Evolutionary conservation across 2,329 filamentous ascomycete species (phyloP).

Genomic region (Alternaria gaisen): DNA sequence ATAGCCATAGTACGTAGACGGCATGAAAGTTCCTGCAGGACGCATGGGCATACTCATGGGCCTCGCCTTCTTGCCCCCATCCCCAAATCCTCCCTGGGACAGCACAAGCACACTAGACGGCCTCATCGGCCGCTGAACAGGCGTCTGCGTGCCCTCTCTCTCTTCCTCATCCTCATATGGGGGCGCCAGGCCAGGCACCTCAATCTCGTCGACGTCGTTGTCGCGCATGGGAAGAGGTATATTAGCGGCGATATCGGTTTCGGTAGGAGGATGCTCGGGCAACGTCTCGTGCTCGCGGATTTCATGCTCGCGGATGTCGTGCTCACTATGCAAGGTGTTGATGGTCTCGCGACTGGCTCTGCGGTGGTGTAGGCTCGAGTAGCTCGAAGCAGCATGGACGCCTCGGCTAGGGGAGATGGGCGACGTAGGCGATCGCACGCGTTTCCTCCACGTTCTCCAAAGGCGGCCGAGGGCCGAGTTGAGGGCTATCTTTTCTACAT

Average conservation of each 20-base stretch:
- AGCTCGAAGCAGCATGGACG: slow-evolving; percentile 39
- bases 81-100: slow-evolving; percentile 30
- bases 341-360: slow-evolving; percentile 41
- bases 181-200: slow-evolving; percentile 74
- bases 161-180: slow-evolving; percentile 66
- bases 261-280: slow-evolving; percentile 55
- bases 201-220: slow-evolving; percentile 80
- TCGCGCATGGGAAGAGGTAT: slow-evolving; percentile 74
- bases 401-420: slow-evolving; percentile 36
- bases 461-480: slow-evolving; percentile 87
- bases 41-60: slow-evolving; percentile 46
- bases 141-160: slow-evolving; percentile 35
- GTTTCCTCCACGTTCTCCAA: slow-evolving; percentile 96
- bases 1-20: slow-evolving; percentile 11
- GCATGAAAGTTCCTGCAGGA: slow-evolving; percentile 27
- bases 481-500: slow-evolving; percentile 92
- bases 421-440: slow-evolving; percentile 63
- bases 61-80: slow-evolving; percentile 31
- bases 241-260: slow-evolving; percentile 61
- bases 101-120: slow-evolving; percentile 45
- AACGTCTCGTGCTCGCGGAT: slow-evolving; percentile 34
- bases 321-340: slow-evolving; percentile 28
- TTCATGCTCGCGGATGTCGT: slow-evolving; percentile 24
- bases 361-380: slow-evolving; percentile 42
- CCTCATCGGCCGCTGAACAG: slow-evolving; percentile 34